Conservation (phyloP, 148 eudicot genomes). For the Vaccinium vitisidaea region DNA sequence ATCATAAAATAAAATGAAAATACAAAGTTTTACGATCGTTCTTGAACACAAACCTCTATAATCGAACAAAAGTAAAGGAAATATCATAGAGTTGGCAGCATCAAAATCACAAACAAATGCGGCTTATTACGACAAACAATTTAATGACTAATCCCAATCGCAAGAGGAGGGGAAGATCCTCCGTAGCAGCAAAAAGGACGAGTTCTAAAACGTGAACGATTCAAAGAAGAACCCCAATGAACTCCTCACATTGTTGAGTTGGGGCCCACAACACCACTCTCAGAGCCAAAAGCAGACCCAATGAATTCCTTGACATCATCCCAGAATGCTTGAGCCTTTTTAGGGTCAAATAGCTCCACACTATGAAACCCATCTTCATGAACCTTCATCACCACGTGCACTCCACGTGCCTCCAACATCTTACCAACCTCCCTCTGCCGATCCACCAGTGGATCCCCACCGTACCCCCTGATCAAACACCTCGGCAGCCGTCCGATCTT, state of each 20-base stretch:
- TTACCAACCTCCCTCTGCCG: constrained; percentile 59
- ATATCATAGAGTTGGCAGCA: no score
- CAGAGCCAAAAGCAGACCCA: background rate
- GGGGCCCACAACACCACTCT: background rate
- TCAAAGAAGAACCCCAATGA: no score
- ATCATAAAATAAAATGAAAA: no score
- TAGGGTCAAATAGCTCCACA: constrained; percentile 56
- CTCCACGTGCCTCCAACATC: constrained; percentile 62
- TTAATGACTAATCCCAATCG: no score
- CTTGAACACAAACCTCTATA: no score
- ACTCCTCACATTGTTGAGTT: background rate
- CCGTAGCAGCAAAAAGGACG: no score
- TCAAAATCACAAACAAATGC: background rate
- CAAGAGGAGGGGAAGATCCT: no score
- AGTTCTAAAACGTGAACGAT: no score
- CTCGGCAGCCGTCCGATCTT: constrained; percentile 69
- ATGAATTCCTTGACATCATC: constrained; percentile 45
- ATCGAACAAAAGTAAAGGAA: no score
- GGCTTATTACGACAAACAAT: background rate
- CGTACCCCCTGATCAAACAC: constrained; percentile 57
- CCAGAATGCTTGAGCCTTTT: constrained; percentile 42
- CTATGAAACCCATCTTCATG: constrained; percentile 66
- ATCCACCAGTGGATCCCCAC: constrained; percentile 72
- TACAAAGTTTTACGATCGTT: no score
- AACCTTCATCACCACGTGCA: constrained; percentile 42